Percentiles rank a stretch among this genome's conserved stretches.
phyloP scores from a whole-genome alignment of 23 red algal species.

The Agarophyton chilense region DNA sequence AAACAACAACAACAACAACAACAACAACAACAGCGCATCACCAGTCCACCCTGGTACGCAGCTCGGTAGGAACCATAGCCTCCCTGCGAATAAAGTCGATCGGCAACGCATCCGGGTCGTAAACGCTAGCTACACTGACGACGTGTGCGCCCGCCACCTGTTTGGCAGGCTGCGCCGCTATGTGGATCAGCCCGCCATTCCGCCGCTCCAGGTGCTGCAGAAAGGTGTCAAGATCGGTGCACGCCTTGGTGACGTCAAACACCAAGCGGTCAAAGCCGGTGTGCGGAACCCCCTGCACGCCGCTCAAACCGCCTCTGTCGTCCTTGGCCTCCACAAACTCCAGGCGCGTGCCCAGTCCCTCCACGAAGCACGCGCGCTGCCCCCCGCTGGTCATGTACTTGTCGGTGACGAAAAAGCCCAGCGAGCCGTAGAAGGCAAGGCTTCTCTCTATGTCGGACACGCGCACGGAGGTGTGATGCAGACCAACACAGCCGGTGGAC shows the following conservation, averaged over 20 bases:
- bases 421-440: conserved; percentile 77
- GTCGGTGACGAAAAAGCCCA: conserved; percentile 74
- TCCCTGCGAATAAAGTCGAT: conserved; percentile 78
- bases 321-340: conserved; percentile 73
- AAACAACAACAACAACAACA: background rate
- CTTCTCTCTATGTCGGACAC: conserved; percentile 78
- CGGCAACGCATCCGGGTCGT: conserved; percentile 74
- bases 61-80: conserved; percentile 45
- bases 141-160: conserved; percentile 66
- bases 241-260: conserved; percentile 81
- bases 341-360: conserved; percentile 75
- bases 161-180: conserved; percentile 46
- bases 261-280: conserved; percentile 58
- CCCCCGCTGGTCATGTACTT: conserved; percentile 66
- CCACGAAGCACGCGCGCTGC: conserved; percentile 76
- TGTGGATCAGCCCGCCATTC: conserved; percentile 63
- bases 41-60: conserved; percentile 63
- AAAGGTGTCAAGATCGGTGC: conserved; percentile 72
- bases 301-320: conserved; percentile 47
- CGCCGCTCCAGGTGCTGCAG: conserved; percentile 61
- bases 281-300: conserved; percentile 50
- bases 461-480: conserved; percentile 76
- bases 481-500: conserved; percentile 55
- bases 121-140: conserved; percentile 44
- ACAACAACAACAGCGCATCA: background rate